Evolutionary conservation across 768 basidiomycete genomes (phyloP).

Genomic region (Tulasnella sp.): DNA sequence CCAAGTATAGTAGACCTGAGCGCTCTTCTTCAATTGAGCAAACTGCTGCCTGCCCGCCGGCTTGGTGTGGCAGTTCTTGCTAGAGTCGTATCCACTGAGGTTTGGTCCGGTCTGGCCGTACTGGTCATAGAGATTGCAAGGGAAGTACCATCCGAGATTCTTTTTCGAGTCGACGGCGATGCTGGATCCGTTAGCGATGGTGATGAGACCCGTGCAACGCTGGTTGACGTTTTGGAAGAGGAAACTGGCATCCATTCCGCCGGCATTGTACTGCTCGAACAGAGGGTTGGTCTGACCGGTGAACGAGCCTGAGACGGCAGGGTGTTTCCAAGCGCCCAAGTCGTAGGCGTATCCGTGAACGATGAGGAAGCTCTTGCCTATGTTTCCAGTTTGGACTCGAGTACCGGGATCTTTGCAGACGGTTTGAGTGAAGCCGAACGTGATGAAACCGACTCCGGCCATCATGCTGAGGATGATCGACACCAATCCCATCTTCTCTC

Average conservation of each 20-base stretch:
- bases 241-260: constrained; percentile 87
- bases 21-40: background rate
- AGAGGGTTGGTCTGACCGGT: constrained; percentile 80
- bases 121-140: constrained; percentile 86
- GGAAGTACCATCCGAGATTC: constrained; percentile 89
- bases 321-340: constrained; percentile 79
- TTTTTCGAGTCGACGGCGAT: constrained; percentile 53
- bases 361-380: constrained; percentile 56
- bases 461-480: constrained; percentile 72
- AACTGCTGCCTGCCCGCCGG: constrained; percentile 42
- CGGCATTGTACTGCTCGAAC: constrained; percentile 66
- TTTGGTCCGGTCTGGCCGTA: constrained; percentile 55
- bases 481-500: constrained; percentile 95
- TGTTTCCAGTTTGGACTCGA: constrained; percentile 70
- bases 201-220: constrained; percentile 71
- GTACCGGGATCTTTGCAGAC: constrained; percentile 86
- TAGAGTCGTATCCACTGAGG: constrained; percentile 54
- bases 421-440: constrained; percentile 92
- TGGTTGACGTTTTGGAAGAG: constrained; percentile 89
- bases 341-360: constrained; percentile 95
- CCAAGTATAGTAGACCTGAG: constrained; percentile 91
- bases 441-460: constrained; percentile 93
- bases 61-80: constrained; percentile 66
- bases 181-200: constrained; percentile 56
- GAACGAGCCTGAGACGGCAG: constrained; percentile 56